Base-by-base conservation (phyloP, 225 moss, liverwort and hornwort genomes). In the Lunularia cruciata region DNA sequence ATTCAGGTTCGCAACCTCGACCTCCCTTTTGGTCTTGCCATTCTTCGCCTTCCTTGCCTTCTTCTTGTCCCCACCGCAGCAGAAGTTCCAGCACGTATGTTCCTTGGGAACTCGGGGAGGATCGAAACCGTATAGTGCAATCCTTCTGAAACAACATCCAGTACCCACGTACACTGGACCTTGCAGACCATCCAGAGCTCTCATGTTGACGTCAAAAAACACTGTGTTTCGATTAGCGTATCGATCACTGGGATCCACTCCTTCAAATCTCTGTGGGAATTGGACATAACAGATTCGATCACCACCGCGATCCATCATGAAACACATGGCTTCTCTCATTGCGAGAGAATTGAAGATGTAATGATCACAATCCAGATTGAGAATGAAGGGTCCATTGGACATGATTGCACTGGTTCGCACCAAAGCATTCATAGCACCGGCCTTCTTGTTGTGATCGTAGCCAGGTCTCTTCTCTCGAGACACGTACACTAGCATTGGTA, bases 361-460 rank as follows among this genome's bases (percentile, higher is more conserved):
- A 72, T 94, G 94, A 73, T 94, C 94, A 33, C 94, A 94, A 68
- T 94, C 94, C 47, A 94, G 69, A 80, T 94, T 94, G 15, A 94
- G 86, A 19, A 94, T 94, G 66, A 94, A 94, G 11, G 89, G 77
- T 9, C 94, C 94, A 23, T 94, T 94, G 15, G 94, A 94, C 94
- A 94, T 94, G 65, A 94, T 89, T 22, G 91, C 94, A 42, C 94
- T 94, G 13, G 91, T 91, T n/a, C 94, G 82, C 38, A 94, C 91
- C 26, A 94, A 76, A 6, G 94, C 86, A 34, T 94, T 94, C 94
- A 94, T 94, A 57, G 94, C 94, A 28, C 94, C 94, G 7, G 94
- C 94, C 83, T 94, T 94, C 81, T 94, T 94, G 70, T 94, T 94
- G 77, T 94, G 94, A 34, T 94, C 94, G 65, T 94, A 94, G 18